Evolutionary conservation across 352 stramenopile species (phyloP), one percentile per base, ranked within the genome.

Genomic region (Phytophthora litchii): DNA sequence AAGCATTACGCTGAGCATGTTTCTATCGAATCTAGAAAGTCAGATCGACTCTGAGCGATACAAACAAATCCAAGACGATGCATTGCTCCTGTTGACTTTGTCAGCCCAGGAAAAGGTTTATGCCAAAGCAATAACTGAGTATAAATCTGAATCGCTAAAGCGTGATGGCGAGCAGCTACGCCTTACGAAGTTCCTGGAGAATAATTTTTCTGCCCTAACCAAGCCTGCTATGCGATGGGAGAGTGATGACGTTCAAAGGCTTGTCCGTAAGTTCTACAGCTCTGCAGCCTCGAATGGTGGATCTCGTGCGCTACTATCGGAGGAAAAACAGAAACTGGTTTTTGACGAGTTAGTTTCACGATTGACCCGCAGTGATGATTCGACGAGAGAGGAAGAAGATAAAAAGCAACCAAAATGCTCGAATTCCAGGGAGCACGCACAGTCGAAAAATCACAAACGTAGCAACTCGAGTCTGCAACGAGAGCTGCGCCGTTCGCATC

Each of bases 51-150:
- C 65, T 14, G 50, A 52, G 3, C 53, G 61, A 31, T 70, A 72
- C 45, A 70, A 80, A 27, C 47, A 70, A 23, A 47, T 84, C 8
- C 62, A 80, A 55, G 61, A 80, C 38, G 43, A 80, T 8, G 72
- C 67, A 19, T 52, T 85, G 21, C 60, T 47, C 1, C 54, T 76
- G 14, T 43, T 89, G 31, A 73, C 72, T 4, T 57, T 80, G 38
- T 73, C 71, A 11, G 38, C 60, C 1, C 79, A 89, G 41, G 75
- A 87, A 64, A 86, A 86, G 64, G 63, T 87, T 21, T 86, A 76
- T 56, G 32, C 52, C 1, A 84, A 83, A 57, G 62, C 61, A 34
- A 72, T 80, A 31, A 52, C 57, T 35, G 72, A 79, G 29, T 72
- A 64, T 16, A 72, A 76, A 23, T 67, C 60, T 3, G 61, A 82